These are phyloP conservation scores for Syzygium syzygioides DNA, from an alignment of 441 rosid genomes.

Conservation along the genomic window DNA sequence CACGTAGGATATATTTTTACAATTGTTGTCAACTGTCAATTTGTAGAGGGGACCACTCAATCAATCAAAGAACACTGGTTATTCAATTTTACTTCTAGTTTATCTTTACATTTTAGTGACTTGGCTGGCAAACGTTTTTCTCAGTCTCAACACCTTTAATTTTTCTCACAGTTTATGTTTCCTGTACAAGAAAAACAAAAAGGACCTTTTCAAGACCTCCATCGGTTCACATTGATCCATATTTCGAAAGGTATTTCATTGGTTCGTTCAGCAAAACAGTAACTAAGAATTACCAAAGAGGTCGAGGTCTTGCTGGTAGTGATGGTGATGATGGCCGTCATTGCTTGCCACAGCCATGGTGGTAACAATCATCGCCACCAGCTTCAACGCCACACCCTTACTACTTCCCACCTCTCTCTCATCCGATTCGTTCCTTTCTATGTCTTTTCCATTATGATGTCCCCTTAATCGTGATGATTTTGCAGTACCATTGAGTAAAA, in stretches of 20 bases:
- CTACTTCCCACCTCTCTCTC: no score
- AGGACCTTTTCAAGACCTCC: background rate
- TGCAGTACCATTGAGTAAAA: background rate
- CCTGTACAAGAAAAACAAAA: background rate
- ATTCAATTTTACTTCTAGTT: background rate
- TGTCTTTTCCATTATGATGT: background rate
- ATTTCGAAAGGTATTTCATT: background rate
- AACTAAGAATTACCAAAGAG: background rate
- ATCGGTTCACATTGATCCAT: background rate
- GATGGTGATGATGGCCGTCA: background rate
- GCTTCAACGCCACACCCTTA: no score
- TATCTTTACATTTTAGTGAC: background rate
- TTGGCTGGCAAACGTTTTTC: no score
- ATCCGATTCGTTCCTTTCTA: background rate
- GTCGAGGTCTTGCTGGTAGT: background rate
- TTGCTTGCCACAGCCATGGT: no score
- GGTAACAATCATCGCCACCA: no score
- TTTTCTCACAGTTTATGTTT: background rate
- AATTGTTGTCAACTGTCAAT: background rate
- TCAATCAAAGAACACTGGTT: background rate
- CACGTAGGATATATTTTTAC: background rate
- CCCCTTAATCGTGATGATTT: background rate
- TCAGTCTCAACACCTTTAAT: background rate
- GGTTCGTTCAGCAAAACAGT: background rate
- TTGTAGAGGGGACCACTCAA: background rate